Conservation (phyloP, 306 rosid genomes). For the Prinsepia uniflora region DNA sequence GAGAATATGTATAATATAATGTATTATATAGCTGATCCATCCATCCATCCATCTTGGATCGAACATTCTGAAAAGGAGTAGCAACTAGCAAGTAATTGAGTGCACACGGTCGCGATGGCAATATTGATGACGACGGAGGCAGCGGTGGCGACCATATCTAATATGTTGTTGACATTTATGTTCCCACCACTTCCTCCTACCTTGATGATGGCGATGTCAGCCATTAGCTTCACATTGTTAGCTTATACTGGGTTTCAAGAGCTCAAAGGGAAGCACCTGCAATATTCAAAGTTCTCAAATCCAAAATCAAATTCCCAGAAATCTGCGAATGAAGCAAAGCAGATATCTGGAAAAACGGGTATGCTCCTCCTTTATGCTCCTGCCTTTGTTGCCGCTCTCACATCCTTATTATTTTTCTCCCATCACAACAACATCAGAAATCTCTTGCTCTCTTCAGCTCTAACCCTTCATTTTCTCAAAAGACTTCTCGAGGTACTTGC, state of each 20-base stretch:
- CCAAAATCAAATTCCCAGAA: conserved; percentile 21
- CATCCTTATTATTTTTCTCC: conserved; percentile 44
- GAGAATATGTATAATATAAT: too few species aligned
- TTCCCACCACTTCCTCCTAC: conserved; percentile 54
- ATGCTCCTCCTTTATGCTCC: conserved; percentile 66
- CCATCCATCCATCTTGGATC: too few species aligned
- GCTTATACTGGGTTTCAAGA: conserved; percentile 42
- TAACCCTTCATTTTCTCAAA: conserved; percentile 72
- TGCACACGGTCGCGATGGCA: too few species aligned
- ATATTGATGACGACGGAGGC: not conserved
- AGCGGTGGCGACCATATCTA: not conserved
- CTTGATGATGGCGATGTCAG: conserved; percentile 44
- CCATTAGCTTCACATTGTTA: conserved; percentile 23
- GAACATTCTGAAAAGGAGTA: too few species aligned
- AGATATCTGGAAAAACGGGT: conserved; percentile 45
- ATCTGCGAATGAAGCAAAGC: not conserved
- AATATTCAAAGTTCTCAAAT: conserved; percentile 68
- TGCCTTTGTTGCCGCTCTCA: conserved; percentile 49
- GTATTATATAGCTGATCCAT: too few species aligned
- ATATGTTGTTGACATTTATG: conserved; percentile 16
- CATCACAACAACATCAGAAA: conserved; percentile 29
- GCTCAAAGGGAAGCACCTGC: conserved; percentile 50
- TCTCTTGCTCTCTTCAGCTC: conserved; percentile 42
- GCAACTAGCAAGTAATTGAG: too few species aligned
- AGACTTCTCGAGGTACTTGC: conserved; percentile 58